Conservation (phyloP, 2,329 filamentous ascomycete genomes). For the Hirsutella minnesotensis region DNA sequence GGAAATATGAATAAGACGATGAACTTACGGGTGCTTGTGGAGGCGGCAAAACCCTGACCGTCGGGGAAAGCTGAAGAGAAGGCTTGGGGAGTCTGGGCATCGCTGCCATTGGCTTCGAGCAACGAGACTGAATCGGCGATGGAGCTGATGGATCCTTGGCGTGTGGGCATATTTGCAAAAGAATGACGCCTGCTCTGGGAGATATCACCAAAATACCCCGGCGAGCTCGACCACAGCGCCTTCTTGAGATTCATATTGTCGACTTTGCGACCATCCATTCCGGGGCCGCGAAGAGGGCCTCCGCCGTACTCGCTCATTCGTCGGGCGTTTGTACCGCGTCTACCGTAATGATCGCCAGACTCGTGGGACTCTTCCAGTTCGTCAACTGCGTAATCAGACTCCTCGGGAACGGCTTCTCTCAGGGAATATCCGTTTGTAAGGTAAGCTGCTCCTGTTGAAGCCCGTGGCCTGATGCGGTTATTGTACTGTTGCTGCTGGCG, state of each 20-base stretch:
- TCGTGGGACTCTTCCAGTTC: slow-evolving; percentile 55
- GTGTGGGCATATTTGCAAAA: slow-evolving; percentile 57
- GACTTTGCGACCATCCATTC: slow-evolving; percentile 48
- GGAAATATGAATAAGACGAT: background rate
- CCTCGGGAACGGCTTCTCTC: slow-evolving; percentile 48
- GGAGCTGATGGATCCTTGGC: slow-evolving; percentile 52
- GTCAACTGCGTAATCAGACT: slow-evolving; percentile 62
- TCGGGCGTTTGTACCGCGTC: slow-evolving; percentile 30
- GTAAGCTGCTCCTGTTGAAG: slow-evolving; percentile 43
- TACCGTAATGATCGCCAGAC: slow-evolving; percentile 30
- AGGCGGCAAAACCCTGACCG: slow-evolving; percentile 20
- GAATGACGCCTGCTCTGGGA: slow-evolving; percentile 71
- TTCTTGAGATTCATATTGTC: slow-evolving; percentile 50
- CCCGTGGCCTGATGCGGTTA: slow-evolving; percentile 42
- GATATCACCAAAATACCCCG: slow-evolving; percentile 55
- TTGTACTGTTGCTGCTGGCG: slow-evolving; percentile 42
- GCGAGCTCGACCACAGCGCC: slow-evolving; percentile 58
- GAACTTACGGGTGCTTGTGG: slow-evolving; percentile 28
- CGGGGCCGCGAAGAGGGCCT: slow-evolving; percentile 32
- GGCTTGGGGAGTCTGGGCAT: slow-evolving; percentile 30
- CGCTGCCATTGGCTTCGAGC: slow-evolving; percentile 33
- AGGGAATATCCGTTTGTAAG: slow-evolving; percentile 46
- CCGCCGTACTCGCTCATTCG: slow-evolving; percentile 47
- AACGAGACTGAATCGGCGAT: slow-evolving; percentile 37
- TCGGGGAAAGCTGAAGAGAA: slow-evolving; percentile 29